Evolutionary conservation across 164 flowering plant species (phyloP), one percentile per base, ranked within the genome.

Genomic region (Chimonanthus praecox): DNA sequence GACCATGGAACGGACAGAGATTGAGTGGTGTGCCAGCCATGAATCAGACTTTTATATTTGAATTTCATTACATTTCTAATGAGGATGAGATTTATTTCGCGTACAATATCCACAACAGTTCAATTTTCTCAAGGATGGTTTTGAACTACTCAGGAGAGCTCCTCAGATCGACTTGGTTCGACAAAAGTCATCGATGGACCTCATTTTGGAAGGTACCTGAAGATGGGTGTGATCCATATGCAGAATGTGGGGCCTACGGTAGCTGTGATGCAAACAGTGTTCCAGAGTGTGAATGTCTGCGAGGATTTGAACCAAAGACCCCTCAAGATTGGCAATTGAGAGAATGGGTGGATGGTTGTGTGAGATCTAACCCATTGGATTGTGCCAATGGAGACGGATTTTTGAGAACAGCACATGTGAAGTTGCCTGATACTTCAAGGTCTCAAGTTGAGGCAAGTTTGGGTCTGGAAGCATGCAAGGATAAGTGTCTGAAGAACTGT

Each of bases 11-110:
- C 61, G 94, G 94, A 0, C 4, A 50, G 1, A 61, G 85, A 49
- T 91, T 85, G 49, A 87, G 87, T 33, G 94, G 94, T 2, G 83
- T 86, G 0, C 91, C 92, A 4, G 85, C 81, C 11, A 82, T 85
- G 90, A 73, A 49, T 45, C 0, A 2, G 72, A 4, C 46, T 63
- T 7, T 13, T 83, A 2, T 47, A 60, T 3, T 49, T 50, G 8
- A 16, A 6, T 69, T 83, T 74, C 15, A 7, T 0, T 87, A 87
- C 60, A 72, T 73, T 0, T 3, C 11, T 2, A 74, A 78, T n/a
- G 18, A 47, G 16, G 70, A 80, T 0, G 87, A 83, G 74, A 83
- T 82, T 0, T 82, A 69, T 11, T 91, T 84, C 76, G 64, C 78
- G 1, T 91, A 72, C 63, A 9, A 46, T 0, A 7, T 79, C 7